phyloP scores from a whole-genome alignment of 2,329 filamentous ascomycete genomes.

The Acarospora socialis region DNA sequence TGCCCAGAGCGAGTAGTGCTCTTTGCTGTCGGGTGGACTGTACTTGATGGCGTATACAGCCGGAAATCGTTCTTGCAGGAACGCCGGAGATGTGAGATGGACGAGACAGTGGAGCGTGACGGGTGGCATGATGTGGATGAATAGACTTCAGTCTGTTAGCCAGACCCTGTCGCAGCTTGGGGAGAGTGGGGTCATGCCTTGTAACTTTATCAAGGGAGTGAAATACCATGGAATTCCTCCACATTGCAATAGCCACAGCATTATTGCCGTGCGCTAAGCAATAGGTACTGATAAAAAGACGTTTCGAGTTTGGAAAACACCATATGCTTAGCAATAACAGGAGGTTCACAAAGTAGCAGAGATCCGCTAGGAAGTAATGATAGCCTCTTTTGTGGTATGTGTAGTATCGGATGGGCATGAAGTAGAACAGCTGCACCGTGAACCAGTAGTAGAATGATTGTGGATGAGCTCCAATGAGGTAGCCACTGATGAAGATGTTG shows the following conservation, averaged over 20 bases:
- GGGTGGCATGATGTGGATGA: constrained; percentile 98
- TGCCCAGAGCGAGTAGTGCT: constrained; percentile 62
- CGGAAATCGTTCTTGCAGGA: constrained; percentile 60
- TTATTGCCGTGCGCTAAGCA: constrained; percentile 95
- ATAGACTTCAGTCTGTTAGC: constrained; percentile 43
- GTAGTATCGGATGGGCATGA: constrained; percentile 91
- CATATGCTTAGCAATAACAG: constrained; percentile 70
- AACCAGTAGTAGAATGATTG: constrained; percentile 91
- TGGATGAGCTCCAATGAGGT: constrained; percentile 74
- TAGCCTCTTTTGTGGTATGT: constrained; percentile 84
- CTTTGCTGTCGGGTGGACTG: constrained; percentile 52
- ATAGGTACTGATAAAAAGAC: constrained; percentile 81
- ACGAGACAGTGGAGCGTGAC: constrained; percentile 85
- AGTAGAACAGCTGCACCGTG: constrained; percentile 72
- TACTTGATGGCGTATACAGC: constrained; percentile 71
- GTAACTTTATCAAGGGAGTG: constrained; percentile 98
- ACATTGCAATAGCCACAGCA: constrained; percentile 95
- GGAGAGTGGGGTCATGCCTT: constrained; percentile 29
- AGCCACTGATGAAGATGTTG: constrained; percentile 95
- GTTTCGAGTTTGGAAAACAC: constrained; percentile 80
- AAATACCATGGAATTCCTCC: constrained; percentile 96
- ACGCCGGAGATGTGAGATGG: constrained; percentile 55
- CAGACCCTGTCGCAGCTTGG: constrained; percentile 1
- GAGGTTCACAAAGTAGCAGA: constrained; percentile 97
- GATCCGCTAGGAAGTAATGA: constrained; percentile 91